Base-by-base conservation (phyloP, 1,284 basidiomycete species). In the Afroboletus lepidellus region DNA sequence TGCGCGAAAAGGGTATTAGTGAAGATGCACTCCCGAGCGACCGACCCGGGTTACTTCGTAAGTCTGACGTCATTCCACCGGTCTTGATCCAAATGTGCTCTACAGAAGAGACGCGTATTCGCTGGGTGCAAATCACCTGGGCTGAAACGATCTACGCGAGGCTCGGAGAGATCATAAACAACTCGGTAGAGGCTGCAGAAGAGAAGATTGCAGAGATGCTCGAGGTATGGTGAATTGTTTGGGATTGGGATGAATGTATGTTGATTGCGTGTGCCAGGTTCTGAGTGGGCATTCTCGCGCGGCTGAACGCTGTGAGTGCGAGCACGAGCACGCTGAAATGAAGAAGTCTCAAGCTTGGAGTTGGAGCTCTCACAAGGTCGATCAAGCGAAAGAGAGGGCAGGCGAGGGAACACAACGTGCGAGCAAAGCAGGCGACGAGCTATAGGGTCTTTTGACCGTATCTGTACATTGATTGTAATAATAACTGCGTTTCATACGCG, bases 41-140 rank as follows among this genome's bases (percentile, higher is more conserved):
- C 13, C 83, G 92, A 42, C 81, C 86, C 8, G 85, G 83, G 18
- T 78, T 94, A 20, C 75, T 94, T 56, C 84, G 86, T 84, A 60
- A 52, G 80, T 72, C n/a, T 13, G 33, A 46, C 44, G 25, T 25
- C 0, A 36, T 41, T n/a, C 29, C 32, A n/a, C 20, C 39, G 13
- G 34, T 55, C 55, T 37, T 24, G 21, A 25, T 24, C 34, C 56
- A 23, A 53, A 36, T 20, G 5, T 32, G 3, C 44, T 39, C 15
- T 38, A 16, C 58, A 84, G 82, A 87, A 72, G 90, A 92, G 70
- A 80, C 83, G 8, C 86, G 90, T 52, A 81, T 91, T 60, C 85
- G 84, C 51, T 93, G 84, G 78, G 77, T 89, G 27, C 85, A 90
- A 68, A 73, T 77, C 34, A 78, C 72, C 55, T 73, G 72, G 56